These are phyloP conservation scores for Candida wancherniae DNA, from an alignment of 805 yeast genomes.

Conservation along the genomic window DNA sequence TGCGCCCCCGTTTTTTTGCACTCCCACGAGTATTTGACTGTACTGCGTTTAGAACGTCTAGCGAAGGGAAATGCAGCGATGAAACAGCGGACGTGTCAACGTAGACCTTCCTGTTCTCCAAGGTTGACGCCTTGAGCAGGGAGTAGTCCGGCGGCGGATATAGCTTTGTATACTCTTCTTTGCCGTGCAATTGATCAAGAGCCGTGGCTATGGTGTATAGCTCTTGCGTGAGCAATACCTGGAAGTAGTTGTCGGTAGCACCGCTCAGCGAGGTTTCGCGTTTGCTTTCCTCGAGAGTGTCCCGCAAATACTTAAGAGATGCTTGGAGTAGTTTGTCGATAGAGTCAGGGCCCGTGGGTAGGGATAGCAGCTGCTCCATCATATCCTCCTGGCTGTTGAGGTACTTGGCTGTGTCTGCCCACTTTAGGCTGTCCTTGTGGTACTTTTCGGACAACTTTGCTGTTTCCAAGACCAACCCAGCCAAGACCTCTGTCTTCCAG, in stretches of 20 bases:
- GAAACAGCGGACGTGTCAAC: no score
- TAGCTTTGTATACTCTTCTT: no score
- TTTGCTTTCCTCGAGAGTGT: background rate
- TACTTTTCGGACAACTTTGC: conserved; percentile 25
- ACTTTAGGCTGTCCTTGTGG: conserved; percentile 23
- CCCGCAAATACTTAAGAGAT: conserved; percentile 1
- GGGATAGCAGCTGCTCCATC: conserved; percentile 13
- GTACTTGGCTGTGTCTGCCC: conserved; percentile 24
- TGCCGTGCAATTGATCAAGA: conserved; percentile 6
- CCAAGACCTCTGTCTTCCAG: conserved; percentile 25
- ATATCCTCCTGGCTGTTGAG: conserved; percentile 25
- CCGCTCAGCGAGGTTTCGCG: background rate
- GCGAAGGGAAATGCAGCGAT: no score
- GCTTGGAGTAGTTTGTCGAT: conserved; percentile 3
- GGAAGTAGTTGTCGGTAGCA: conserved; percentile 2
- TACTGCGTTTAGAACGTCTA: no score
- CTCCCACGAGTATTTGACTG: no score
- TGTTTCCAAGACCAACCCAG: conserved; percentile 20
- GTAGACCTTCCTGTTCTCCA: no score
- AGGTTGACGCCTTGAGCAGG: no score
- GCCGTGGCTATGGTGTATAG: conserved; percentile 9
- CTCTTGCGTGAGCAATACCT: conserved; percentile 5
- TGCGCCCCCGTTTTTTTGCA: no score
- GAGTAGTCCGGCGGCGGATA: no score
- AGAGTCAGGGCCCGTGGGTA: background rate